Conservation (phyloP, 768 basidiomycete species). For the Bullera alba region DNA sequence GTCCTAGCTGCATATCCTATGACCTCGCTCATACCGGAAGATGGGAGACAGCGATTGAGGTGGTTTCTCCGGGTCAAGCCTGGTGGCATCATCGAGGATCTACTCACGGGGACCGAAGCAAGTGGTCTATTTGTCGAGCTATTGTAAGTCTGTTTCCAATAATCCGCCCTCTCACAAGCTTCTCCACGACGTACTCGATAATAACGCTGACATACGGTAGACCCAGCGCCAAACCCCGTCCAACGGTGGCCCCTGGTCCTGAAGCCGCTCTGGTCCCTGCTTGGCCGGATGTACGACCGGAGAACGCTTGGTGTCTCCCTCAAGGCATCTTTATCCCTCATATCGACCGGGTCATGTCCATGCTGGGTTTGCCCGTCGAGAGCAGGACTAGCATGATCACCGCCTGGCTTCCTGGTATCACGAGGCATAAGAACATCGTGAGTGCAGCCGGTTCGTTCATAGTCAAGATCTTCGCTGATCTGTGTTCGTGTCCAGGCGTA, state of each 20-base stretch:
- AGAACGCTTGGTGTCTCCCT: conserved; percentile 38
- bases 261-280: conserved; percentile 34
- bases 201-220: conserved; percentile 4
- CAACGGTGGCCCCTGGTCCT: conserved; percentile 9
- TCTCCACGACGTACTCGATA: not conserved
- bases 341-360: conserved; percentile 32
- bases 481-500: not conserved
- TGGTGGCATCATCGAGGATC: conserved; percentile 32
- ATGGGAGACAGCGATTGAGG: conserved; percentile 24
- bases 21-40: conserved; percentile 29
- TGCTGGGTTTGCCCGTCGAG: conserved; percentile 35
- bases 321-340: conserved; percentile 39
- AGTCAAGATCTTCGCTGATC: not conserved
- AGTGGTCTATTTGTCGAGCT: conserved; percentile 37
- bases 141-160: no score
- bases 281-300: conserved; percentile 37
- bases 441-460: conserved; percentile 6
- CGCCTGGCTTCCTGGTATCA: conserved; percentile 35
- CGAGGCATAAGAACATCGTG: conserved; percentile 40
- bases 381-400: conserved; percentile 36
- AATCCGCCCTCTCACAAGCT: not conserved
- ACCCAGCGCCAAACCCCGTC: conserved; percentile 24
- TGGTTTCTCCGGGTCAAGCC: conserved; percentile 37
- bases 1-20: conserved; percentile 39
- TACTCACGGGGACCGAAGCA: conserved; percentile 34